Evolutionary conservation across 169 alveolate species (phyloP), one percentile per base, ranked within the genome.

Genomic region (Eimeria acervulina): DNA sequence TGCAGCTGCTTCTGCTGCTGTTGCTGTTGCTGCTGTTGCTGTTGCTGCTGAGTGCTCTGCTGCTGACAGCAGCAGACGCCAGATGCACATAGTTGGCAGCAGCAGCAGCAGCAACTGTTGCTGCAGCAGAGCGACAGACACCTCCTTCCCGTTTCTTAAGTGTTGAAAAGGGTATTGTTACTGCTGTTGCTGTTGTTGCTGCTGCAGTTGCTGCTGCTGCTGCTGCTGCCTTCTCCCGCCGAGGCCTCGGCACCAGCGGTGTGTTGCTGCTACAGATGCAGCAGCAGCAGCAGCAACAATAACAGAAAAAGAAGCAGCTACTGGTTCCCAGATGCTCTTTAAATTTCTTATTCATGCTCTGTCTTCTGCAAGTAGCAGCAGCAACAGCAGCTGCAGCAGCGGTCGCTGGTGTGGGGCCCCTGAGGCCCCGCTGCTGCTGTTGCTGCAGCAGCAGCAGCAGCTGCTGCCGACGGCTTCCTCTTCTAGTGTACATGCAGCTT

Each of bases 11-110:
- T 8, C n/a, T 63, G 74, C n/a, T 63, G 74, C 74, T 63, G 74
- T 63, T 63, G 36, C 15, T 63, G 74, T n/a, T 63, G 74, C 74
- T 72, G 51, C 47, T 72, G 83, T 44, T 72, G 83, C 83, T 72
- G 83, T 44, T 72, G 83, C 83, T 17, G 83, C 83, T 72, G 83
- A 44, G 44, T 13, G 47, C 28, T 26, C 83, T 72, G 38, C 83
- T 31, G 51, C 26, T 72, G 44, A 19, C 83, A 28, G 47, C 83
- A 28, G 51, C 83, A 72, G 42, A 8, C 47, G 21, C 26, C 13
- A 28, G 51, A 31, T n/a, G 47, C 42, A 31, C 44, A n/a, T n/a
- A 72, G 83, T 36, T 26, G 83, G n/a, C n/a, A n/a, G n/a, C 83
- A 6, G 51, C 83, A n/a, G 83, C 83, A 31, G 83, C 83, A 31